Evolutionary conservation across 108 stramenopile species (phyloP).

Genomic region (Cylindrotheca fusiformis): DNA sequence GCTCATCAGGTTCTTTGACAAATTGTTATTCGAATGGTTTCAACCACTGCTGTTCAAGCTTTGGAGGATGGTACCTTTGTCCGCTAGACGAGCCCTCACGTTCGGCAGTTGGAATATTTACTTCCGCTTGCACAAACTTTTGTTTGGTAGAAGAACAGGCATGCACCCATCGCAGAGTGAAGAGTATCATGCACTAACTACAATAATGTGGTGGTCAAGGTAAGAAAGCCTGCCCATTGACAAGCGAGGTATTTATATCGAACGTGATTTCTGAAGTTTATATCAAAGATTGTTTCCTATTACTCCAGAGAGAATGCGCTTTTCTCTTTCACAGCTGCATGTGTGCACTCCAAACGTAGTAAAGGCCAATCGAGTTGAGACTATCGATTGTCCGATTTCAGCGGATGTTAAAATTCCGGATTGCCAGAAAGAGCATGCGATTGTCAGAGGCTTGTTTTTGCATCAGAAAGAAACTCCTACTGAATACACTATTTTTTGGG

Average conservation of each 20-base stretch:
- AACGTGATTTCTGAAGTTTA: too few relatives aligned
- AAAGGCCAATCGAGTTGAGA: neutral
- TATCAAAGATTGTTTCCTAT: conserved; percentile 60
- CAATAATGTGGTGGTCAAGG: conserved; percentile 68
- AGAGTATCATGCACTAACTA: conserved; percentile 79
- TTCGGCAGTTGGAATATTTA: conserved; percentile 60
- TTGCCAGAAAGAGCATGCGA: conserved; percentile 23
- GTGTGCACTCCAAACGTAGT: conserved; percentile 25
- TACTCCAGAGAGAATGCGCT: conserved; percentile 63
- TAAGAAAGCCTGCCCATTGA: too few relatives aligned
- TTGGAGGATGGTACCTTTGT: conserved; percentile 49
- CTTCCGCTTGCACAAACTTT: conserved; percentile 51
- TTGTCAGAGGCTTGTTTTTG: conserved; percentile 58
- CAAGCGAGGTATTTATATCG: too few relatives aligned
- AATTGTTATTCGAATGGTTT: conserved; percentile 30
- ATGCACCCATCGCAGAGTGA: conserved; percentile 49
- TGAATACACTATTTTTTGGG: conserved; percentile 67
- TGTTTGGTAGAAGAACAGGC: conserved; percentile 53
- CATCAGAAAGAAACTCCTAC: conserved; percentile 37
- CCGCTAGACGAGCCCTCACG: conserved; percentile 40
- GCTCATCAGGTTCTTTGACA: conserved; percentile 24
- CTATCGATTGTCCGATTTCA: neutral
- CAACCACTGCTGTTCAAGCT: conserved; percentile 45
- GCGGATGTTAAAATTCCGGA: conserved; percentile 14
- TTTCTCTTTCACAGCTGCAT: conserved; percentile 64